Base-by-base conservation (phyloP, 2,329 filamentous ascomycete genomes). In the Microdochium trichocladiopsis region DNA sequence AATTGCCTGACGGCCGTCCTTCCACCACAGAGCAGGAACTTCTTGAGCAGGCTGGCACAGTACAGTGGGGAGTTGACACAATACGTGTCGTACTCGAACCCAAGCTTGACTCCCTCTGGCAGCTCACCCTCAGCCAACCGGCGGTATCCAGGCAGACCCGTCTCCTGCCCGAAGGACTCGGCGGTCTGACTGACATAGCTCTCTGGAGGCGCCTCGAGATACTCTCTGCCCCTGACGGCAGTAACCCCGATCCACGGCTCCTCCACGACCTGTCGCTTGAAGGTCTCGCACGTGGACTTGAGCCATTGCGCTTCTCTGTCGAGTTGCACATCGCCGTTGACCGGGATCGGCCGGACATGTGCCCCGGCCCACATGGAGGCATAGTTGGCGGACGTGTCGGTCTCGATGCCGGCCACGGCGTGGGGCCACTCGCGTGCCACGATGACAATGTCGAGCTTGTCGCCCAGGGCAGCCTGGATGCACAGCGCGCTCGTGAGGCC, bases 311-410 rank as follows among this genome's bases (percentile, higher is more conserved):
- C 41, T 18, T 45, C 41, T 16, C 21, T 16, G 3, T 9, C 41
- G 6, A 45, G 41, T 22, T 45, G 41, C 12, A 8, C 41, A 18
- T 45, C 41, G 41, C 41, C 41, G 41, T 45, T 45, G 41, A 45
- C 41, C 2, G 74, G 73, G 31, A 80, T 73, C 58, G 73, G 77
- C 41, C 78, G 72, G 56, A 80, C 78, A 59, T 82, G 77, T 2
- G 79, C 78, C 11, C 79, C 79, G 33, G 72, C 79, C 78, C 78
- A 82, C 50, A 78, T 77, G 25, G 79, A 82, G 14, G 79, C 76
- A 60, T 75, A 82, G 66, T 82, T 72, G 60, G 78, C 73, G 52
- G 70, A 64, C 1, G 65, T 55, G 14, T 54, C 55, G 4, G 68
- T 60, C 53, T 75, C 69, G 31, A 73, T 66, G 12, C 72, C 70